phyloP scores from a whole-genome alignment of 306 rosid genomes.

The Vigna reflexopilosa region DNA sequence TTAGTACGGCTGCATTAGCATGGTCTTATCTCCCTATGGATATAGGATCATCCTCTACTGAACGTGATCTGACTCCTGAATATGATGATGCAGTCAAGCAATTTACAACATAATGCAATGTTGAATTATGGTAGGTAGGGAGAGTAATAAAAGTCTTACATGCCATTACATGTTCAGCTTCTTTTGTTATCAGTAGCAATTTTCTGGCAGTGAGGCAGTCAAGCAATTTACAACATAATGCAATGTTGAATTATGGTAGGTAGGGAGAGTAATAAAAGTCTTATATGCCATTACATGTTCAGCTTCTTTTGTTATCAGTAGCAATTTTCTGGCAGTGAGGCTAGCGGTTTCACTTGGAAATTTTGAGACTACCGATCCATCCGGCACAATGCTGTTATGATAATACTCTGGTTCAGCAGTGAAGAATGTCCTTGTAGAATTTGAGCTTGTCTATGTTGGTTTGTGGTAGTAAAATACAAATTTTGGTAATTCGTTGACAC shows the following conservation, averaged over 20 bases:
- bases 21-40: slow-evolving; percentile 77
- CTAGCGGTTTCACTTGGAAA: slow-evolving; percentile 30
- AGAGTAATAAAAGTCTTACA: slow-evolving; percentile 60
- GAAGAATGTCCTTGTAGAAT: background rate
- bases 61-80: slow-evolving; percentile 48
- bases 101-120: slow-evolving; percentile 38
- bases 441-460: background rate
- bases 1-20: slow-evolving; percentile 76
- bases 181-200: slow-evolving; percentile 46
- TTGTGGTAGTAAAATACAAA: background rate
- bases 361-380: slow-evolving; percentile 2
- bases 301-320: slow-evolving; percentile 44
- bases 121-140: slow-evolving; percentile 43
- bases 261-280: slow-evolving; percentile 59
- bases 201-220: slow-evolving; percentile 43
- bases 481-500: background rate
- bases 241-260: slow-evolving; percentile 39
- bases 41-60: slow-evolving; percentile 47
- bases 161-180: slow-evolving; percentile 53
- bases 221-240: slow-evolving; percentile 44
- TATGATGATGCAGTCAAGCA: slow-evolving; percentile 52
- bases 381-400: background rate
- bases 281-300: slow-evolving; percentile 54
- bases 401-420: slow-evolving; percentile 1
- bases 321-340: slow-evolving; percentile 45